Evolutionary conservation across 805 yeast genomes (phyloP).

Genomic region (Dipodascus geniculatus): DNA sequence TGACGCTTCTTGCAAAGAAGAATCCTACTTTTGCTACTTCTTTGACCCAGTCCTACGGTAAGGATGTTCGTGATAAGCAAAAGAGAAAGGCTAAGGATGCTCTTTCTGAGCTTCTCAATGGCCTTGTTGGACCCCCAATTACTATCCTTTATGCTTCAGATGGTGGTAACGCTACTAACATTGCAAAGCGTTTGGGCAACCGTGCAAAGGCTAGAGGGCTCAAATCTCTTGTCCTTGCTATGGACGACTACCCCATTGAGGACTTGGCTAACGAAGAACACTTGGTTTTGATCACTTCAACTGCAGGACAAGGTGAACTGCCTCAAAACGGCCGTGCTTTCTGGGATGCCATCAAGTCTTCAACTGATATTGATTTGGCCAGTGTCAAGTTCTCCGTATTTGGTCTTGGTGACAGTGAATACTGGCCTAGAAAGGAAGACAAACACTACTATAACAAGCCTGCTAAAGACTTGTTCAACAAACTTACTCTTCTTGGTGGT

Average conservation of each 20-base stretch:
- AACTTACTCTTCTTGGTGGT: slow-evolving; percentile 62
- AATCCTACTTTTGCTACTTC: slow-evolving; percentile 71
- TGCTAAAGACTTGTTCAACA: slow-evolving; percentile 55
- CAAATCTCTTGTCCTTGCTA: slow-evolving; percentile 49
- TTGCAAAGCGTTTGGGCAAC: slow-evolving; percentile 68
- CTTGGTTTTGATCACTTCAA: slow-evolving; percentile 57
- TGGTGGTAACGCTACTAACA: slow-evolving; percentile 76
- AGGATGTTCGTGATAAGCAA: slow-evolving; percentile 48
- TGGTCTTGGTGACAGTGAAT: slow-evolving; percentile 72
- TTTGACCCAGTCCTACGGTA: slow-evolving; percentile 50
- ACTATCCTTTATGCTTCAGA: slow-evolving; percentile 83
- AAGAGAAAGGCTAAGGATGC: slow-evolving; percentile 64
- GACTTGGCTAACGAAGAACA: slow-evolving; percentile 62
- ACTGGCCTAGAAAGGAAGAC: slow-evolving; percentile 98
- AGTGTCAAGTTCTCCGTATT: slow-evolving; percentile 48
- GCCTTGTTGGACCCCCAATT: slow-evolving; percentile 84
- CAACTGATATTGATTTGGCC: slow-evolving; percentile 55
- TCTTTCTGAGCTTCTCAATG: slow-evolving; percentile 64
- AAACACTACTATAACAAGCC: slow-evolving; percentile 91
- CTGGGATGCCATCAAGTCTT: slow-evolving; percentile 57
- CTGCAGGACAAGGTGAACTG: slow-evolving; percentile 82
- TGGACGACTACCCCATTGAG: slow-evolving; percentile 64
- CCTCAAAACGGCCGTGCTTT: slow-evolving; percentile 70
- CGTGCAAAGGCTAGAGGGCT: slow-evolving; percentile 75
- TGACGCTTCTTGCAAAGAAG: slow-evolving; percentile 60